phyloP scores from a whole-genome alignment of 2,329 filamentous ascomycete species.

The Colletotrichum eleusines region DNA sequence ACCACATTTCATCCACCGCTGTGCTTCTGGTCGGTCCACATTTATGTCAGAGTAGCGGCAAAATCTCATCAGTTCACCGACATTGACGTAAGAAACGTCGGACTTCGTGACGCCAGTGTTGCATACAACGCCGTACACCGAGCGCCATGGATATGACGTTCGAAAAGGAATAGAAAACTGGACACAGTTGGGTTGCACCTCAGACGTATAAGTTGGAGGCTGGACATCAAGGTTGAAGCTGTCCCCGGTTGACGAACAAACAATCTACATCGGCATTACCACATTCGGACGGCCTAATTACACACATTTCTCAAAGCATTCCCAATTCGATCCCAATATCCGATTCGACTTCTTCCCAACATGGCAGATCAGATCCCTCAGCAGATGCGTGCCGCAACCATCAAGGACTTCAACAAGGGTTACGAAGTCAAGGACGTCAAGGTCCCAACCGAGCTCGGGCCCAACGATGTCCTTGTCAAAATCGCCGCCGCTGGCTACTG shows the following conservation, averaged over 20 bases:
- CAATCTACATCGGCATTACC: neutral
- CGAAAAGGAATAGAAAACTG: neutral
- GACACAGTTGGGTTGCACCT: neutral
- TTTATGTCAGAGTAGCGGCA: conserved; percentile 22
- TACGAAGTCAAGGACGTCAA: conserved; percentile 40
- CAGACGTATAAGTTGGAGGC: neutral
- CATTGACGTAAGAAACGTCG: conserved; percentile 30
- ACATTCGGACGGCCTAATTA: neutral
- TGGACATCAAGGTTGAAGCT: neutral
- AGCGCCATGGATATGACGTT: conserved; percentile 9
- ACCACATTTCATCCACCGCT: neutral
- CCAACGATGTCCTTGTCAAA: conserved; percentile 43
- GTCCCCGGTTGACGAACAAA: no score
- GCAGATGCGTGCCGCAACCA: conserved; percentile 50
- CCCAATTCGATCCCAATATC: neutral
- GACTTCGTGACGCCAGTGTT: conserved; percentile 4
- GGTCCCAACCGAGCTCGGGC: conserved; percentile 37
- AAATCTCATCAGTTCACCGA: conserved; percentile 2
- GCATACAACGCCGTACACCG: neutral
- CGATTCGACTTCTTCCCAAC: neutral
- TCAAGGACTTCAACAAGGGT: conserved; percentile 43
- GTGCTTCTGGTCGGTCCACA: conserved; percentile 15
- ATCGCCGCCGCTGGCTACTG: conserved; percentile 43
- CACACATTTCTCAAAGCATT: neutral
- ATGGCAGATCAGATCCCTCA: conserved; percentile 42